These are phyloP conservation scores for Panellus pusillus DNA, from an alignment of 768 basidiomycete genomes.

Conservation along the genomic window DNA sequence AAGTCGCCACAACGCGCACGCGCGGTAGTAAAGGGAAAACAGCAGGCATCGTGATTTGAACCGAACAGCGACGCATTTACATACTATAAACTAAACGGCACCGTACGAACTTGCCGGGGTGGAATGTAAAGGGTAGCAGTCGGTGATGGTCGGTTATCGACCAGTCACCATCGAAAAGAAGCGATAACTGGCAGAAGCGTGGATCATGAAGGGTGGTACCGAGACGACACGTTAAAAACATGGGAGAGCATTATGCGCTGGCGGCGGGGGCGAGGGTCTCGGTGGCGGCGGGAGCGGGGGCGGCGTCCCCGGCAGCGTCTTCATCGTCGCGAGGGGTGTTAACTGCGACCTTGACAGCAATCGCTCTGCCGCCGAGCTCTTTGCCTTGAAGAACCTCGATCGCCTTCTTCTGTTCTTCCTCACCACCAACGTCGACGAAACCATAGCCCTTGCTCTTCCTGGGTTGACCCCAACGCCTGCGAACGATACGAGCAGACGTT, in stretches of 20 bases:
- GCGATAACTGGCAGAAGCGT: slow-evolving; percentile 37
- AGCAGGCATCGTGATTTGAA: slow-evolving; percentile 23
- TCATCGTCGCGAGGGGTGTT: slow-evolving; percentile 71
- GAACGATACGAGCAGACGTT: slow-evolving; percentile 86
- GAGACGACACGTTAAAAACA: slow-evolving; percentile 17
- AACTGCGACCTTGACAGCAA: slow-evolving; percentile 96
- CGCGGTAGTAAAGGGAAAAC: slow-evolving; percentile 3
- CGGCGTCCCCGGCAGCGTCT: slow-evolving; percentile 33
- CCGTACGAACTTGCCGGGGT: slow-evolving; percentile 39
- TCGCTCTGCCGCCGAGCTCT: slow-evolving; percentile 79
- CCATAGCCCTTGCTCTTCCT: slow-evolving; percentile 95
- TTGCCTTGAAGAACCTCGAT: slow-evolving; percentile 85
- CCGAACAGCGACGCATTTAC: slow-evolving; percentile 24
- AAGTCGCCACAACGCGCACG: slow-evolving; percentile 3
- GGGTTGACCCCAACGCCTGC: slow-evolving; percentile 78
- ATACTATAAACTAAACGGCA: slow-evolving; percentile 41
- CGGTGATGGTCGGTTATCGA: slow-evolving; percentile 25
- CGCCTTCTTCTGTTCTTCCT: slow-evolving; percentile 90
- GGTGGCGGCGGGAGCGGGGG: no score
- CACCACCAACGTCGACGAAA: slow-evolving; percentile 91
- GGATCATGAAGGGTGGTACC: slow-evolving; percentile 22
- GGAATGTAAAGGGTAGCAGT: slow-evolving; percentile 28
- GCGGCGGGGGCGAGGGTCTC: slow-evolving; percentile 25
- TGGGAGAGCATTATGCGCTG: slow-evolving; percentile 27
- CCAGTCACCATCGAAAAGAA: slow-evolving; percentile 30